Evolutionary conservation across 78 protist species (phyloP).

Genomic region (Tieghemostelium lacteum): DNA sequence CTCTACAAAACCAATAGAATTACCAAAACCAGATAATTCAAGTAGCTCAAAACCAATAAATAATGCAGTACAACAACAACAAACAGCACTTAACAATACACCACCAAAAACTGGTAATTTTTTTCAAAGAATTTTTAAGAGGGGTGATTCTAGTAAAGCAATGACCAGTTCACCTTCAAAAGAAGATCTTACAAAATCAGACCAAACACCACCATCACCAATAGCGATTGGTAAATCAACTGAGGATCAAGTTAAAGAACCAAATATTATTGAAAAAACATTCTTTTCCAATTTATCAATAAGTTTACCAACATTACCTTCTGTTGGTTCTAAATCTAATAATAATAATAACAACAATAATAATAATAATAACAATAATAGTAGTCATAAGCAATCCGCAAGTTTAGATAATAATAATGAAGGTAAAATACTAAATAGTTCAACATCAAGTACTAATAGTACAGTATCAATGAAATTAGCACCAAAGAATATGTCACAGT

Average conservation of each 20-base stretch:
- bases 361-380: neutral
- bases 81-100: neutral
- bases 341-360: neutral
- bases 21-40: neutral
- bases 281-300: neutral
- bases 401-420: neutral
- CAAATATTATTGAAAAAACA: neutral
- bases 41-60: neutral
- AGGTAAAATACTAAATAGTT: neutral
- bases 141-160: slow-evolving; percentile 28
- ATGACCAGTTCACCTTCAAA: neutral
- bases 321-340: neutral
- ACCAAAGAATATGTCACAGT: slow-evolving; percentile 5
- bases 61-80: neutral
- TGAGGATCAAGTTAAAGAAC: neutral
- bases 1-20: neutral
- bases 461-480: neutral
- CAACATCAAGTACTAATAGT: slow-evolving; percentile 13
- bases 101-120: neutral
- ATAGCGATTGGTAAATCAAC: neutral
- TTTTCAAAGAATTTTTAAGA: slow-evolving; percentile 40
- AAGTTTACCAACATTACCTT: neutral
- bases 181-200: too few relatives aligned
- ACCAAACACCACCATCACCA: neutral
- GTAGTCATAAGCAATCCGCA: too few relatives aligned